Evolutionary conservation across 345 rosid species (phyloP), one percentile per base, ranked within the genome.

Genomic region (Turnera subulata): DNA sequence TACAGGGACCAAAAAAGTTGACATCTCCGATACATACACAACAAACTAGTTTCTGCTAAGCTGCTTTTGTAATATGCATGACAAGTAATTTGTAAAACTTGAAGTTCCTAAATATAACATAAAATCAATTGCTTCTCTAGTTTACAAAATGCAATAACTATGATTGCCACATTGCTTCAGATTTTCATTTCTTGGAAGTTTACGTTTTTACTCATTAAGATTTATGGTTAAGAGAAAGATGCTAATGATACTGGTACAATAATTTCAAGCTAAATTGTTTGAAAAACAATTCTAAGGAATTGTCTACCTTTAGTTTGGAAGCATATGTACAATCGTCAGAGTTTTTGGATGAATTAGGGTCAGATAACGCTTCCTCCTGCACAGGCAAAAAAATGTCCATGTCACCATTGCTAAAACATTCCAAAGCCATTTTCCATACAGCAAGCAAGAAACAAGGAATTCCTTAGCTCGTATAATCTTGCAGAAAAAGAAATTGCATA

Each of bases 241-340:
- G 35, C 5, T 29, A 8, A 3, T 29, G 35, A 29, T 8, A 29
- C 35, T 8, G 8, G 35, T 29, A 29, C 8, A 8, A 29, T 3
- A 29, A 29, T 29, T 29, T 29, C 35, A 29, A 3, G 35, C 8
- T 29, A 4, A 29, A 29, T 29, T 29, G 35, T 29, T 29, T 29
- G 35, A 50, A 1, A 9, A 40, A 39, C 22, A 49, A 37, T 39
- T n/a, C 16, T n/a, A 37, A 0, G n/a, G 22, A 40, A 45, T 8
- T 44, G 45, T 46, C 58, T 55, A 69, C 98, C 96, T 83, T 91
- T 61, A 88, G 72, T 69, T 81, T 78, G 80, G 90, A 77, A 39
- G 81, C 67, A 68, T 68, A 46, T 56, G 72, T 70, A 49, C 82
- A 74, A 42, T 67, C 76, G 58, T 74, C 66, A 65, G 68, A 69